These are phyloP conservation scores for Neoboletus brunneissimus DNA, from an alignment of 768 basidiomycete genomes.

Conservation along the genomic window DNA sequence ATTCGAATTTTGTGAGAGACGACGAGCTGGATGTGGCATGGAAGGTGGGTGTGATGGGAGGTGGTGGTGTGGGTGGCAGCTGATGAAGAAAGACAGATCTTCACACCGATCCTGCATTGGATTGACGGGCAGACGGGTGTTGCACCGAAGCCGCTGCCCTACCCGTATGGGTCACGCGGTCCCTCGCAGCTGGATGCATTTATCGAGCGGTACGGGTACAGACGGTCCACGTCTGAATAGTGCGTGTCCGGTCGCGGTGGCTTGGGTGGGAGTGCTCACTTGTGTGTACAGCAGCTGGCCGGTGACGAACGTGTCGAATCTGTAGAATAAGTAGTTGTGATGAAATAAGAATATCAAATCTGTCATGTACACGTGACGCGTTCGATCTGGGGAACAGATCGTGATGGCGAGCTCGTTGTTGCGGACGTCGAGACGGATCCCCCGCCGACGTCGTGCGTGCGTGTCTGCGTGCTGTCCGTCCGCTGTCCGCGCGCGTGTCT, in stretches of 20 bases:
- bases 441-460: slow-evolving; percentile 28
- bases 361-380: slow-evolving; percentile 23
- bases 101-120: slow-evolving; percentile 94
- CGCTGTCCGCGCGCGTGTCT: slow-evolving; percentile 17
- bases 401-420: slow-evolving; percentile 23
- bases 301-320: slow-evolving; percentile 22
- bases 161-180: slow-evolving; percentile 95
- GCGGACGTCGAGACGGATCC: slow-evolving; percentile 24
- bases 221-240: slow-evolving; percentile 67
- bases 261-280: neutral
- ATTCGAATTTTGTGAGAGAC: slow-evolving; percentile 97
- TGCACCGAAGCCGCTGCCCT: slow-evolving; percentile 68
- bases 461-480: slow-evolving; percentile 5
- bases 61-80: slow-evolving; percentile 1
- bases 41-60: slow-evolving; percentile 62
- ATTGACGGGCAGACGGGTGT: slow-evolving; percentile 76
- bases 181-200: slow-evolving; percentile 81
- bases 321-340: slow-evolving; percentile 9
- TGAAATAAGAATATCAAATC: neutral
- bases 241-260: slow-evolving; percentile 39
- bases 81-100: slow-evolving; percentile 57
- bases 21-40: slow-evolving; percentile 97
- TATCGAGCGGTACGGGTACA: slow-evolving; percentile 73
- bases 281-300: slow-evolving; percentile 27
- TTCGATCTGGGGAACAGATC: slow-evolving; percentile 30